Evolutionary conservation across 31 red algal genomes (phyloP).

Genomic region (Bonnemaisonia californica): DNA sequence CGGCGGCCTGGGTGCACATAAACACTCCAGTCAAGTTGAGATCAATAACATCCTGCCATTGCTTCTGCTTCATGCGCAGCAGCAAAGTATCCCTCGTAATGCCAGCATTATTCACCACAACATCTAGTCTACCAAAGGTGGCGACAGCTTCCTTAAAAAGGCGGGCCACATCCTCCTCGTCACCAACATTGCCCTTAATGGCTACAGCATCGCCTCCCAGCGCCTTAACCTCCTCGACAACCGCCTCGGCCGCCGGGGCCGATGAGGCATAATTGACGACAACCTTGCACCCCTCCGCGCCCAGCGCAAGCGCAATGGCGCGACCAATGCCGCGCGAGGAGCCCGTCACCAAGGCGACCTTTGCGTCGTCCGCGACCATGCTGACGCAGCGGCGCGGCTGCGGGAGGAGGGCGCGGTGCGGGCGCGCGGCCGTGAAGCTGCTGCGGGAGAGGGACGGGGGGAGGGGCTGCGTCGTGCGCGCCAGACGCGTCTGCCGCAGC

Average conservation of each 20-base stretch:
- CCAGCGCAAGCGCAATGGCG: conserved; percentile 89
- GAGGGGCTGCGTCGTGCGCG: background rate
- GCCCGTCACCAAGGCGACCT: conserved; percentile 90
- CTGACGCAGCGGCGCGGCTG: conserved; percentile 16
- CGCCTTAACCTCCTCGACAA: conserved; percentile 80
- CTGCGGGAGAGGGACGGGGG: background rate
- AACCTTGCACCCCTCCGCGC: conserved; percentile 75
- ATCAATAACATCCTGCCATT: conserved; percentile 97
- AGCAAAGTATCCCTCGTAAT: conserved; percentile 90
- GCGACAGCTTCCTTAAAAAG: conserved; percentile 77
- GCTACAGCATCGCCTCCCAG: conserved; percentile 87
- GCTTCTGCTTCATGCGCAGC: conserved; percentile 86
- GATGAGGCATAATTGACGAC: conserved; percentile 91
- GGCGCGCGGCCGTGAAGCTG: background rate
- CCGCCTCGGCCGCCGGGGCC: conserved; percentile 69
- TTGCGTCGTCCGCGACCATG: conserved; percentile 43
- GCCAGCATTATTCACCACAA: conserved; percentile 98
- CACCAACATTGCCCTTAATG: conserved; percentile 75
- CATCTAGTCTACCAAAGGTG: conserved; percentile 74
- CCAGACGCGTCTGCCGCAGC: background rate
- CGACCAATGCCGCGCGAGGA: conserved; percentile 89
- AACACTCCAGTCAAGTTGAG: conserved; percentile 95
- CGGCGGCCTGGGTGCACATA: conserved; percentile 82
- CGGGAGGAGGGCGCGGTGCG: background rate
- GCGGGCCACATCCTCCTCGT: conserved; percentile 62